Base-by-base conservation (phyloP, 768 basidiomycete genomes). In the Boletus huronensis region DNA sequence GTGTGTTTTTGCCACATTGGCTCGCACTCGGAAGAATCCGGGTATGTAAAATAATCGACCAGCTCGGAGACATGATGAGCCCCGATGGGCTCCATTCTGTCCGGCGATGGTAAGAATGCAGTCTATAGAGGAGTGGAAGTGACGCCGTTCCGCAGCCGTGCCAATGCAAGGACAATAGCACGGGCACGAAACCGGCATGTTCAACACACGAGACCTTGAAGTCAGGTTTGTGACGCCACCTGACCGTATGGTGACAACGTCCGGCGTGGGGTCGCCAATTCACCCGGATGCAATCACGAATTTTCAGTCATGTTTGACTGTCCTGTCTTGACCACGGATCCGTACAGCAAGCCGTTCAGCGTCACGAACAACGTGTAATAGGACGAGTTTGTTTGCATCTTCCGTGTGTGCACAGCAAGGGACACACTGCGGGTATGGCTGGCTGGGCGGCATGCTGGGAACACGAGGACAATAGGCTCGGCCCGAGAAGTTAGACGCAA, bases 391-490 rank as follows among this genome's bases (percentile, higher is more conserved):
- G 36, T 58, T 36, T 39, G 19, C 34, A 49, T 39, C 17, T 10
- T 28, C n/a, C 39, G 21, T 23, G 35, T 44, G 53, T n/a, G n/a
- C 58, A 61, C 58, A 52, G 63, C 53, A 34, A 55, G 52, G 53
- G 35, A 21, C 10, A 32, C 39, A 11, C n/a, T n/a, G n/a, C n/a
- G 41, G 31, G 38, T 16, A 16, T 2, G 11, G n/a, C 13, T 25
- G 6, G 16, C 31, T 23, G 36, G 31, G 21, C 3, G 31, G 16
- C 46, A 63, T 43, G 70, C 50, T 39, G 58, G 48, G 60, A 62
- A 64, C 70, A 72, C 62, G 69, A 70, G 70, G 68, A 53, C 50
- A 50, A 52, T 29, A 31, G 38, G 5, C 44, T 42, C 64, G 67
- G 67, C 5, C 62, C 60, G 67, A 48, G 16, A 14, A 17, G 34